phyloP scores from a whole-genome alignment of 306 rosid genomes.

The Vigna hirtella region DNA sequence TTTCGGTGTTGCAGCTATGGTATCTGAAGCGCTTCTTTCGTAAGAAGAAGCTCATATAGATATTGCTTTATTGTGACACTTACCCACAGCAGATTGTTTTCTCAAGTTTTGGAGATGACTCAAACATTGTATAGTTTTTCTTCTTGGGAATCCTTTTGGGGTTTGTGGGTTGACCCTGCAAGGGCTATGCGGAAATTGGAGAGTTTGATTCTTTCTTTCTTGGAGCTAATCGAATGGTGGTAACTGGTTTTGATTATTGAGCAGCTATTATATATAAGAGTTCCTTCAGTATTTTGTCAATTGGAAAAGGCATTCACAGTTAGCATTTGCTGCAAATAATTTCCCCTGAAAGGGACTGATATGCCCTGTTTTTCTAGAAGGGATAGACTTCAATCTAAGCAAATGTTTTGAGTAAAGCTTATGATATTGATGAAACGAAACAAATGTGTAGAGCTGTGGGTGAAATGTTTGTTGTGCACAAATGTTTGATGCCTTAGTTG shows the following conservation, averaged over 20 bases:
- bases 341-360: not conserved
- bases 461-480: not conserved
- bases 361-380: not conserved
- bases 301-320: constrained; percentile 1
- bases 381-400: not conserved
- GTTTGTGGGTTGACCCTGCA: constrained; percentile 17
- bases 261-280: not conserved
- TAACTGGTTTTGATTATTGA: constrained; percentile 38
- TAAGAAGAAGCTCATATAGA: constrained; percentile 80
- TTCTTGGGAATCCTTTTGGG: constrained; percentile 28
- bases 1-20: constrained; percentile 51
- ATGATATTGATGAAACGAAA: constrained; percentile 4
- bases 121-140: constrained; percentile 35
- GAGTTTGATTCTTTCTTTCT: constrained; percentile 10
- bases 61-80: constrained; percentile 13
- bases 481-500: not conserved
- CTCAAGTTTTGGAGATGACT: constrained; percentile 37
- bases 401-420: constrained; percentile 3
- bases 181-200: constrained; percentile 10
- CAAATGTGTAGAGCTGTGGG: not conserved
- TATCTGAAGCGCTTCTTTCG: constrained; percentile 55
- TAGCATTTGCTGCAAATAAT: constrained; percentile 22
- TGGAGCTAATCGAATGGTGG: constrained; percentile 7
- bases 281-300: constrained; percentile 4
- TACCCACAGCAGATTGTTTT: constrained; percentile 35